A percentile compares a stretch with the other conserved stretches of the same genome.
Conservation (phyloP, 192 early-diverging fungal species). For the Coemansia sp. region DNA sequence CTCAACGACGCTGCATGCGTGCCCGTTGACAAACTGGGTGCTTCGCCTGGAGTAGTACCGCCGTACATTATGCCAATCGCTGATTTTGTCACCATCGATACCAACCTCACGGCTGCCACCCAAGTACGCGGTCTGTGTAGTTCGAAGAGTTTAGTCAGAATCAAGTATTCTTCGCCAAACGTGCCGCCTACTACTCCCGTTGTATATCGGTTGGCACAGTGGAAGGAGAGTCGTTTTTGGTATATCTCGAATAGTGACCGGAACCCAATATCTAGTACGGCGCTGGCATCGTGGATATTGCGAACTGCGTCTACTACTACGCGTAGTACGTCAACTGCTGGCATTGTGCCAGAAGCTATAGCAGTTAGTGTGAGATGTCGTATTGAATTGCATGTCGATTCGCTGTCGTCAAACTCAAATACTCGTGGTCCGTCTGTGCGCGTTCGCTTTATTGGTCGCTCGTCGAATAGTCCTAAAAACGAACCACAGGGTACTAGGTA, state of each 20-base stretch:
- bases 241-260: slow-evolving; percentile 54
- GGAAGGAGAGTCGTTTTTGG: slow-evolving; percentile 38
- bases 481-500: slow-evolving; percentile 55
- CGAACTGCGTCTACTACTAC: slow-evolving; percentile 47
- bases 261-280: slow-evolving; percentile 51
- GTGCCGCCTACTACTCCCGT: background rate
- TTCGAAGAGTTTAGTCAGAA: slow-evolving; percentile 47
- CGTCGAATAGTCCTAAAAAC: slow-evolving; percentile 55
- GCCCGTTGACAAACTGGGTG: slow-evolving; percentile 35
- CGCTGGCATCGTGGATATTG: slow-evolving; percentile 48
- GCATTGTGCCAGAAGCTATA: slow-evolving; percentile 12
- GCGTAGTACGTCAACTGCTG: slow-evolving; percentile 35
- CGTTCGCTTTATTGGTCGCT: slow-evolving; percentile 51
- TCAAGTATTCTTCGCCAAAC: slow-evolving; percentile 54
- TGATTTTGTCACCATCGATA: slow-evolving; percentile 52
- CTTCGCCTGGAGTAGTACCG: slow-evolving; percentile 25
- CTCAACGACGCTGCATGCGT: slow-evolving; percentile 51
- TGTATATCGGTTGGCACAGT: slow-evolving; percentile 46
- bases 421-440: slow-evolving; percentile 7
- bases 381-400: slow-evolving; percentile 34
- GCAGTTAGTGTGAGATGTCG: slow-evolving; percentile 30
- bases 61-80: slow-evolving; percentile 55
- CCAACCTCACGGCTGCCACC: slow-evolving; percentile 48
- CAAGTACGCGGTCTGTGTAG: slow-evolving; percentile 51
- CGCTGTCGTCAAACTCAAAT: slow-evolving; percentile 56